Conservation (phyloP, 495 filamentous ascomycete species). For the Aspergillus sclerotioniger region DNA sequence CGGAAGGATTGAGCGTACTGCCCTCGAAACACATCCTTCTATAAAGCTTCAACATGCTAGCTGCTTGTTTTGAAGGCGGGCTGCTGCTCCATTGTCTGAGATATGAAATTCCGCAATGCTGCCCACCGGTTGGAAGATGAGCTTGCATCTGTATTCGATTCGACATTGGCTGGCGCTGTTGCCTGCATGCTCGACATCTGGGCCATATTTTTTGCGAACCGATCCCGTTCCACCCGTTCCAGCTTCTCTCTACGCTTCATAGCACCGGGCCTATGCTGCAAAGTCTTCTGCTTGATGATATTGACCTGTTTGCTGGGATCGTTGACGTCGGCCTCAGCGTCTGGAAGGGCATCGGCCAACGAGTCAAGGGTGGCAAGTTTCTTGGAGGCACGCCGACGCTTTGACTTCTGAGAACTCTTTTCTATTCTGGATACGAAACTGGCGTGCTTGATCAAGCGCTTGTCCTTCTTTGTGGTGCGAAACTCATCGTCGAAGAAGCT, state of each 20-base stretch:
- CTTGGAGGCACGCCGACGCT: conserved; percentile 67
- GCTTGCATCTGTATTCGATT: conserved; percentile 20
- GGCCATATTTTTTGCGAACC: conserved; percentile 81
- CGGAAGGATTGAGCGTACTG: not conserved
- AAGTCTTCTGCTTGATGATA: conserved; percentile 63
- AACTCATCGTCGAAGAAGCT: conserved; percentile 46
- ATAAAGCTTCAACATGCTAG: conserved; percentile 14
- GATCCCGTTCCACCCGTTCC: conserved; percentile 72
- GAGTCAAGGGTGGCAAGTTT: conserved; percentile 77
- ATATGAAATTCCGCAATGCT: conserved; percentile 65
- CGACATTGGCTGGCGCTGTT: conserved; percentile 15
- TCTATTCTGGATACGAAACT: conserved; percentile 71
- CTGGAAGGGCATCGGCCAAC: conserved; percentile 74
- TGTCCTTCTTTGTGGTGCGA: conserved; percentile 70
- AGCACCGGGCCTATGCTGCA: conserved; percentile 73
- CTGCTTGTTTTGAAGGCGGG: conserved; percentile 54
- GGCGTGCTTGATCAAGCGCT: conserved; percentile 72
- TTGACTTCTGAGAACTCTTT: conserved; percentile 54
- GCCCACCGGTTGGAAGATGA: conserved; percentile 63
- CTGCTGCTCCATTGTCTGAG: conserved; percentile 71
- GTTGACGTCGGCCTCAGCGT: conserved; percentile 37
- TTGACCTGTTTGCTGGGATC: conserved; percentile 38
- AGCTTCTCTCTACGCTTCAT: conserved; percentile 79
- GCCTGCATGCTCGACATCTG: conserved; percentile 43
- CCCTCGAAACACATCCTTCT: not conserved